phyloP scores from a whole-genome alignment of 768 basidiomycete genomes.

The Obba rivulosa region DNA sequence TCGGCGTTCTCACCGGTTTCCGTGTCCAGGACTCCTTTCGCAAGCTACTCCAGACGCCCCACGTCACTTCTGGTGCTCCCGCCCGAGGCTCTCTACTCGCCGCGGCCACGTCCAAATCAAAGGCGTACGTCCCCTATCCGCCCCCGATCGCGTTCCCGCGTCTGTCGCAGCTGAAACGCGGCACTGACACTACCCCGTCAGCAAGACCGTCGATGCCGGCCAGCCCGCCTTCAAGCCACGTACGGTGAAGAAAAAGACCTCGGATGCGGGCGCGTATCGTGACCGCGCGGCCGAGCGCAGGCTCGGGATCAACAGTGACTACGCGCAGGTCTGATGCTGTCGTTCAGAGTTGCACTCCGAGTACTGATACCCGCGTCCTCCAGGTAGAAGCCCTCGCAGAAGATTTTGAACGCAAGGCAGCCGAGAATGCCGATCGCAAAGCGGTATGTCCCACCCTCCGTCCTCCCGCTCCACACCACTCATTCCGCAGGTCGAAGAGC shows the following conservation, averaged over 20 bases:
- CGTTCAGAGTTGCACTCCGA: too few relatives aligned
- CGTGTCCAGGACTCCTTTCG: conserved; percentile 46
- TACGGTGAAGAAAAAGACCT: conserved; percentile 58
- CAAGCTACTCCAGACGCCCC: conserved; percentile 37
- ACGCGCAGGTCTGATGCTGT: conserved; percentile 50
- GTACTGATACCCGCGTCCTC: too few relatives aligned
- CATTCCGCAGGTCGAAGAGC: conserved; percentile 52
- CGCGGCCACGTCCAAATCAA: conserved; percentile 15
- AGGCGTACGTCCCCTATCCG: conserved; percentile 8
- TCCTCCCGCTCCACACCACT: not conserved
- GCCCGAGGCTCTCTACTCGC: conserved; percentile 30
- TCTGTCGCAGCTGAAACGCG: not conserved
- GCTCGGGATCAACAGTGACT: conserved; percentile 62
- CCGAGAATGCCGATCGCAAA: conserved; percentile 51
- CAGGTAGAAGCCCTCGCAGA: conserved; percentile 79
- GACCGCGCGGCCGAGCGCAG: conserved; percentile 76
- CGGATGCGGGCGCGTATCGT: conserved; percentile 59
- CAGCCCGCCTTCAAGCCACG: conserved; percentile 77
- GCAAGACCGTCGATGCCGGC: conserved; percentile 44
- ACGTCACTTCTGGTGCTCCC: conserved; percentile 12
- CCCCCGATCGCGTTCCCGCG: not conserved
- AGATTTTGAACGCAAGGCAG: conserved; percentile 68
- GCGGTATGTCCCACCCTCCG: conserved; percentile 36
- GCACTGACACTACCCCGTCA: conserved; percentile 18
- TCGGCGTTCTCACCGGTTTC: too few relatives aligned